Base-by-base conservation (phyloP, 768 basidiomycete genomes). In the Tubosaeta brunneosetosa region DNA sequence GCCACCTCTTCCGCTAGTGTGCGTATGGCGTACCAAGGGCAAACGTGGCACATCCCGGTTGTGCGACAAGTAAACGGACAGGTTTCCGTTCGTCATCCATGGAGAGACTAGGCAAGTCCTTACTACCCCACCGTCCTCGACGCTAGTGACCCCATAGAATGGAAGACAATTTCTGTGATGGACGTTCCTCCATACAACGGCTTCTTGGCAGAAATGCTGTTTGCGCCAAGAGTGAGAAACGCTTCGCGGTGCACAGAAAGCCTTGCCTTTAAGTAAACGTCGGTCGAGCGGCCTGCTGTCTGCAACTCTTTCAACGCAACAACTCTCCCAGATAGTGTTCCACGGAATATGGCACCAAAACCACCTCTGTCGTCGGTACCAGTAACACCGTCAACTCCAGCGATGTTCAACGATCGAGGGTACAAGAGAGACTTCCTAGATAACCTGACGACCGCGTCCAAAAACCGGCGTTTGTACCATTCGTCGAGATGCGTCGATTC, bases 221-320 rank as follows among this genome's bases (percentile, higher is more conserved):
- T 57, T 6, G 19, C 33, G 53, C 27, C 32, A 9, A 37, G 49
- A 6, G 8, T 59, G 33, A 65, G 46, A 31, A 22, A 26, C 14
- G 2, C 2, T 36, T 10, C 17, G 40, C 3, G 9, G 26, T 11
- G 29, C 32, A 26, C 31, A 13, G 32, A 42, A 12, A 32, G 53
- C 51, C 57, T 63, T 57, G 53, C 71, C 66, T 41, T 68, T 14
- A 55, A 59, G 60, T 61, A 67, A 44, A 45, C 43, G 17, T 56
- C 64, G 31, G 66, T 10, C 44, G 52, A 66, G 46, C 52, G 67
- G 3, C 55, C 50, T 3, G 38, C 51, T 43, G 42, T 36, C 44
- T 61, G 64, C 19, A 71, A 33, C 16, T 65, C 62, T 47, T 71
- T 71, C 46, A 73, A 46, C 3, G 68, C 70, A 12, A 73, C 68